A percentile compares a stretch with the other conserved stretches of the same genome.
Conservation (phyloP, 2,329 filamentous ascomycete species). For the Keithomyces neogunnii region DNA sequence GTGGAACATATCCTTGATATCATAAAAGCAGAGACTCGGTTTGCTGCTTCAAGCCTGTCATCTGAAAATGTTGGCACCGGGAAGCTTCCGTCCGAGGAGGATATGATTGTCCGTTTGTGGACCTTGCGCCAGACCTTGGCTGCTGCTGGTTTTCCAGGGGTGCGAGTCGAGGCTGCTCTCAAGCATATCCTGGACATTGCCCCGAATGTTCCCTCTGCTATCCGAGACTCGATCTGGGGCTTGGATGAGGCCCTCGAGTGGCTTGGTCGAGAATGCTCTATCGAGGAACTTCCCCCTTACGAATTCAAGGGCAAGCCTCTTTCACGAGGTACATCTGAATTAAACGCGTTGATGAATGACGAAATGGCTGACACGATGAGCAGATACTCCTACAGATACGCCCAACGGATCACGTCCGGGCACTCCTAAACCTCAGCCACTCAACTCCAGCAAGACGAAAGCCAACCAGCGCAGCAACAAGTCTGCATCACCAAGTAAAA, state of each 20-base stretch:
- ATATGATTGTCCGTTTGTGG: slow-evolving; percentile 74
- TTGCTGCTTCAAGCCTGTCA: slow-evolving; percentile 40
- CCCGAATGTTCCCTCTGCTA: slow-evolving; percentile 46
- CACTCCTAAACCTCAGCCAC: slow-evolving; percentile 32
- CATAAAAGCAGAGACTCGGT: slow-evolving; percentile 57
- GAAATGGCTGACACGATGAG: slow-evolving; percentile 6
- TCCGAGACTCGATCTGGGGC: slow-evolving; percentile 69
- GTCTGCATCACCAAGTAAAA: slow-evolving; percentile 24
- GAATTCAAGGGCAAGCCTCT: slow-evolving; percentile 33
- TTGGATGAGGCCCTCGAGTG: slow-evolving; percentile 83
- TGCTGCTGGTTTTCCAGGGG: slow-evolving; percentile 58
- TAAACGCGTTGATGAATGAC: background rate
- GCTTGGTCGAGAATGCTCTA: slow-evolving; percentile 69
- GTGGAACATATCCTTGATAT: slow-evolving; percentile 70
- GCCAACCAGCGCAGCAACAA: slow-evolving; percentile 15
- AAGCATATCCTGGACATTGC: slow-evolving; percentile 59
- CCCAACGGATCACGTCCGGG: slow-evolving; percentile 40
- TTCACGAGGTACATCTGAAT: slow-evolving; percentile 26
- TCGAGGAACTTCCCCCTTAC: slow-evolving; percentile 65
- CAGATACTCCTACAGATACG: slow-evolving; percentile 42
- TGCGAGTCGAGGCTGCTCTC: slow-evolving; percentile 55
- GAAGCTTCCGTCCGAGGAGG: slow-evolving; percentile 62
- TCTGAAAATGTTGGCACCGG: slow-evolving; percentile 35
- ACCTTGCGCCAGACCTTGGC: slow-evolving; percentile 66
- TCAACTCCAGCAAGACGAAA: slow-evolving; percentile 24